phyloP scores from a whole-genome alignment of 352 stramenopile genomes.

The Phytopythium vexans region DNA sequence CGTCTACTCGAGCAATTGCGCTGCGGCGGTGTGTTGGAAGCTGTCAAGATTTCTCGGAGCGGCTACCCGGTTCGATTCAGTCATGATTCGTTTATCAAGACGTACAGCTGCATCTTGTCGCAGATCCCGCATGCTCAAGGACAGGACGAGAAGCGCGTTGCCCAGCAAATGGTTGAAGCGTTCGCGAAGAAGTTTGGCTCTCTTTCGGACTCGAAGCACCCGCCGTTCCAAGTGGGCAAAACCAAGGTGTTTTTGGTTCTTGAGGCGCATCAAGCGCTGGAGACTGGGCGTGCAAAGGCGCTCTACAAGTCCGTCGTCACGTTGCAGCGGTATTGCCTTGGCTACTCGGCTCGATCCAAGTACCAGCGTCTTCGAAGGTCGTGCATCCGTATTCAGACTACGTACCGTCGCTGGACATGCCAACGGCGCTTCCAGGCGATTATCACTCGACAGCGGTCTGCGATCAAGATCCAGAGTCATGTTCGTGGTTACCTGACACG shows the following conservation, averaged over 20 bases:
- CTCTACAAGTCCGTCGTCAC: constrained; percentile 73
- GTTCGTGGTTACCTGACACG: constrained; percentile 44
- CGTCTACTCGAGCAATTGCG: constrained; percentile 82
- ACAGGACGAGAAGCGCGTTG: constrained; percentile 51
- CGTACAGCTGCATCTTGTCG: constrained; percentile 67
- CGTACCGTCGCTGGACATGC: constrained; percentile 48
- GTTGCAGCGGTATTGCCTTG: constrained; percentile 69
- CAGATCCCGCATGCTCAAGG: constrained; percentile 33
- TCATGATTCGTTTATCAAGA: constrained; percentile 91
- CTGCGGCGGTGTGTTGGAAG: constrained; percentile 86
- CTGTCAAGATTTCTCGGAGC: constrained; percentile 85
- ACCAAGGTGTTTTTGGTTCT: constrained; percentile 80
- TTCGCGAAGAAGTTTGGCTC: constrained; percentile 37
- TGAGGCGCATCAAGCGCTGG: constrained; percentile 64
- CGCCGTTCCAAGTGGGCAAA: constrained; percentile 76
- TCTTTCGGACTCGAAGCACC: constrained; percentile 34
- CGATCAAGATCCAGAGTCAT: constrained; percentile 47
- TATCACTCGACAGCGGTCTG: constrained; percentile 35
- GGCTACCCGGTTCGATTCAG: constrained; percentile 94
- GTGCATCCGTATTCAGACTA: constrained; percentile 49
- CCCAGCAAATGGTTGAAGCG: constrained; percentile 37
- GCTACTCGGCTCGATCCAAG: constrained; percentile 41
- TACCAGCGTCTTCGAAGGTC: constrained; percentile 53
- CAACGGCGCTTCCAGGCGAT: constrained; percentile 37
- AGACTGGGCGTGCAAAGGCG: constrained; percentile 53